Conservation (phyloP, 2,329 filamentous ascomycete species). For the Aspergillus ibericus region DNA sequence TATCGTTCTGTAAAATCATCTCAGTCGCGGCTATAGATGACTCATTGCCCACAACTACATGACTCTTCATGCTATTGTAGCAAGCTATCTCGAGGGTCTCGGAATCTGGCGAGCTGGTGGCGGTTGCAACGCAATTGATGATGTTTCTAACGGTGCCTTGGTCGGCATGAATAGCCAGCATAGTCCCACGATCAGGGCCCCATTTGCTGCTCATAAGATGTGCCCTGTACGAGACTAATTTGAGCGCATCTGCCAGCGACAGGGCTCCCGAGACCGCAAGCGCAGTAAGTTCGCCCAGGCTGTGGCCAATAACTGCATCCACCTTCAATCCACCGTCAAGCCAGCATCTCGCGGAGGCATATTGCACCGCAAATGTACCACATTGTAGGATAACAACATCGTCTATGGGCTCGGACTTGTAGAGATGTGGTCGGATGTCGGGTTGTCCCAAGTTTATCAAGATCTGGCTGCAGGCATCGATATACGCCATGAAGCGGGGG, state of each 20-base stretch:
- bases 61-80: slow-evolving; percentile 5
- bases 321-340: slow-evolving; percentile 39
- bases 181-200: slow-evolving; percentile 34
- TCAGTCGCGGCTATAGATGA: background rate
- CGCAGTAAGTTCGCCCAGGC: slow-evolving; percentile 41
- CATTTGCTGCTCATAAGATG: slow-evolving; percentile 30
- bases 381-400: slow-evolving; percentile 35
- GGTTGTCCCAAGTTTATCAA: slow-evolving; percentile 25
- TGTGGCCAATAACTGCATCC: slow-evolving; percentile 38
- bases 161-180: slow-evolving; percentile 38
- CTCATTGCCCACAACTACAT: background rate
- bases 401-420: slow-evolving; percentile 21
- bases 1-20: background rate
- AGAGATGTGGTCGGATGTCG: slow-evolving; percentile 34
- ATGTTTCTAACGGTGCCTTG: background rate
- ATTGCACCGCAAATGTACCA: slow-evolving; percentile 40
- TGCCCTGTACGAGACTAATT: slow-evolving; percentile 31
- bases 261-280: slow-evolving; percentile 34
- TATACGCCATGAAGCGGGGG: slow-evolving; percentile 29
- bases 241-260: slow-evolving; percentile 32
- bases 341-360: slow-evolving; percentile 40
- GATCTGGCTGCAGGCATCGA: slow-evolving; percentile 23
- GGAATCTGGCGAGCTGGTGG: background rate
- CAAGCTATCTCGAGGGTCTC: slow-evolving; percentile 4
- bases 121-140: background rate